phyloP scores from a whole-genome alignment of 2,329 filamentous ascomycete genomes.

The Aureobasidium sp. region DNA sequence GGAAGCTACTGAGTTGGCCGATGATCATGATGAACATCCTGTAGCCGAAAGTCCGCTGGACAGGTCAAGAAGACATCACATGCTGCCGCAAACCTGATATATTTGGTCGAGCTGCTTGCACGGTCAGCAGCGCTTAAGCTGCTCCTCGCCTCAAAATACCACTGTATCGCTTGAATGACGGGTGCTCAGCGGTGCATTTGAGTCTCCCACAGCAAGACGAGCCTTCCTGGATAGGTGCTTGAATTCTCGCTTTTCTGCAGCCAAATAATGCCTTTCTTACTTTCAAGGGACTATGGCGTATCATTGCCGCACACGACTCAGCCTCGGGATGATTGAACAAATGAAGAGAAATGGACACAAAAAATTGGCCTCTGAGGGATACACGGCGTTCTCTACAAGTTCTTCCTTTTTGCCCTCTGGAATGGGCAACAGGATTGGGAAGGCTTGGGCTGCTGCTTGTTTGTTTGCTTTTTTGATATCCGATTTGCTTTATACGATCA shows the following conservation, averaged over 20 bases:
- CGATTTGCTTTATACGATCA: not conserved
- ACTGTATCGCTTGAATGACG: not conserved
- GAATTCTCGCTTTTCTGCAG: not conserved
- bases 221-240: not conserved
- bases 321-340: not conserved
- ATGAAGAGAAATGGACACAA: not conserved
- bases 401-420: not conserved
- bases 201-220: not conserved
- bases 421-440: not conserved
- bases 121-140: not conserved
- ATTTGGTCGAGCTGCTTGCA: not conserved
- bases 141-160: not conserved
- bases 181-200: not conserved
- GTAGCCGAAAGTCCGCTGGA: slow-evolving; percentile 9
- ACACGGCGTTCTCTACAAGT: not conserved
- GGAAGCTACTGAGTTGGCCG: slow-evolving; percentile 14
- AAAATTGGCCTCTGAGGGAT: not conserved
- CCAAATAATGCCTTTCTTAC: not conserved
- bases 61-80: slow-evolving; percentile 3
- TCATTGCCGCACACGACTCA: not conserved
- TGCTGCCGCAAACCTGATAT: not conserved
- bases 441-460: not conserved
- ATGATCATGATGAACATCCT: slow-evolving; percentile 5
- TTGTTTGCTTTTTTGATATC: not conserved
- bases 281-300: not conserved